Percentiles rank a stretch among this genome's conserved stretches.
phyloP scores from a whole-genome alignment of 495 filamentous ascomycete genomes.

The Apiosordaria backusii region DNA sequence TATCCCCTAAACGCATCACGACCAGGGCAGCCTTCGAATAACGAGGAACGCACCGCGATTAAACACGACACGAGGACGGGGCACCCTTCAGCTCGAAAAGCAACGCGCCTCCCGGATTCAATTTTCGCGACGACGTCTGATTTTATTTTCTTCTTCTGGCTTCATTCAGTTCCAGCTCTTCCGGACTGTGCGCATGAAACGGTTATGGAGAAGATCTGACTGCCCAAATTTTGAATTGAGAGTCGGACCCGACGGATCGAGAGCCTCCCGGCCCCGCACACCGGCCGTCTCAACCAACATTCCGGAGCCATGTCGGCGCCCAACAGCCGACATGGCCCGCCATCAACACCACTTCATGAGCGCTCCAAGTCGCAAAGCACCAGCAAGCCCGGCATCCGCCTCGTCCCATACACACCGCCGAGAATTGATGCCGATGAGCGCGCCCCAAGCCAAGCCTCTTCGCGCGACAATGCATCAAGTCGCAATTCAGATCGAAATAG shows the following conservation, averaged over 20 bases:
- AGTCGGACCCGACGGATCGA: slow-evolving; percentile 26
- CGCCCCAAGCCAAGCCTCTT: slow-evolving; percentile 33
- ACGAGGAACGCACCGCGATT: neutral
- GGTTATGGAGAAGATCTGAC: slow-evolving; percentile 34
- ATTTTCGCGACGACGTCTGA: slow-evolving; percentile 13
- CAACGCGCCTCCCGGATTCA: neutral
- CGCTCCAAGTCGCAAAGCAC: slow-evolving; percentile 55
- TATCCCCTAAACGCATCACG: neutral
- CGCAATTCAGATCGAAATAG: slow-evolving; percentile 22
- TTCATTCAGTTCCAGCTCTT: slow-evolving; percentile 24
- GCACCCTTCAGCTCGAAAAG: neutral
- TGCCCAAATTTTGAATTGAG: slow-evolving; percentile 25
- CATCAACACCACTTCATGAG: slow-evolving; percentile 49
- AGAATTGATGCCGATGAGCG: slow-evolving; percentile 35
- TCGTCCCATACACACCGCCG: slow-evolving; percentile 54
- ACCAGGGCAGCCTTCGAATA: neutral
- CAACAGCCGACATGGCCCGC: slow-evolving; percentile 31
- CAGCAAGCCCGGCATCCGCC: slow-evolving; percentile 42
- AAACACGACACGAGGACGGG: neutral
- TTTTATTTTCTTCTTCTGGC: slow-evolving; percentile 23
- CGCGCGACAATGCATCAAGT: slow-evolving; percentile 20
- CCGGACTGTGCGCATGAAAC: slow-evolving; percentile 26
- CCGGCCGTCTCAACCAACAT: slow-evolving; percentile 26
- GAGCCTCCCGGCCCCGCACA: slow-evolving; percentile 27
- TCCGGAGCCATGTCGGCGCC: slow-evolving; percentile 37